Evolutionary conservation across 371 early-diverging fungal species (phyloP).

Genomic region (Nosema granulosis): DNA sequence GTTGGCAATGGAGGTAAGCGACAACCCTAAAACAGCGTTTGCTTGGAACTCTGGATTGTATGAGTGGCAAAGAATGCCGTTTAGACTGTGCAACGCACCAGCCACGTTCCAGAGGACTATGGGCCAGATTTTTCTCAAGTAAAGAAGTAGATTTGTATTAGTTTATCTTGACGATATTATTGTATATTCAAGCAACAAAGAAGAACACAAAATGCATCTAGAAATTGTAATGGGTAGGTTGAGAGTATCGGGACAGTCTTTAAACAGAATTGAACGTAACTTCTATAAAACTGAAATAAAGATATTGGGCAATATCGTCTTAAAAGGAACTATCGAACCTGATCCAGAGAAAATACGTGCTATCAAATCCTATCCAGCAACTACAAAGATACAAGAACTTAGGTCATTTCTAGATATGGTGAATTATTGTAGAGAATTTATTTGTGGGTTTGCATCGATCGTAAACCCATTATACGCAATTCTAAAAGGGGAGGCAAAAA

Average conservation of each 20-base stretch:
- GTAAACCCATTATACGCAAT: background rate
- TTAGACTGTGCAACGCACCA: background rate
- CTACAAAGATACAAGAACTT: background rate
- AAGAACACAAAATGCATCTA: background rate
- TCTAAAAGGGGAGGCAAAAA: background rate
- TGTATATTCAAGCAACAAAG: background rate
- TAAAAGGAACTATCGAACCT: background rate
- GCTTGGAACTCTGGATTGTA: background rate
- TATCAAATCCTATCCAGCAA: background rate
- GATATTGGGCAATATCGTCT: background rate
- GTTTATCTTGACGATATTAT: conserved; percentile 4
- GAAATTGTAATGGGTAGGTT: background rate
- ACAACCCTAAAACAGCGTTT: background rate
- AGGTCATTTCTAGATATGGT: background rate
- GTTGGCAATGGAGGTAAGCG: background rate
- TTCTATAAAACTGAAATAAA: background rate
- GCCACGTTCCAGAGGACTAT: background rate
- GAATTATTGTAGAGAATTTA: background rate
- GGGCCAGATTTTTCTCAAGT: background rate
- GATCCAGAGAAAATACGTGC: background rate
- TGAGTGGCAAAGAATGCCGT: background rate
- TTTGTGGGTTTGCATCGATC: background rate
- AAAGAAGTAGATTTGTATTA: background rate
- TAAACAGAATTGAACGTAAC: background rate
- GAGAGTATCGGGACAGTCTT: background rate